A percentile compares a stretch with the other conserved stretches of the same genome.
Evolutionary conservation across 2,329 filamentous ascomycete genomes (phyloP).

Genomic region (Macrophomina tecta): DNA sequence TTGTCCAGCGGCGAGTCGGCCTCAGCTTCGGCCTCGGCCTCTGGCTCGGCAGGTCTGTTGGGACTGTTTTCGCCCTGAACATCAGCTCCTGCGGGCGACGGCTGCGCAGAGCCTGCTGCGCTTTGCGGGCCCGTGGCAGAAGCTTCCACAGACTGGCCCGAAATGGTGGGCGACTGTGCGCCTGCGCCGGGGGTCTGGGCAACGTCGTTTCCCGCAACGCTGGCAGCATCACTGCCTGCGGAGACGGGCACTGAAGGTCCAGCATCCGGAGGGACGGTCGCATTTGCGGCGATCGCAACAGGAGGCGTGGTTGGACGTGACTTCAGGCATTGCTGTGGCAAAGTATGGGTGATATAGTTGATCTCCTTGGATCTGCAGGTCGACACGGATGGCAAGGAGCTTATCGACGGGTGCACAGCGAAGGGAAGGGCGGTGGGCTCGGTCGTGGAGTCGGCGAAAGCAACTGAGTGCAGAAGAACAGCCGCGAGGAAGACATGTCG

Average conservation of each 20-base stretch:
- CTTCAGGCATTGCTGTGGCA: conserved; percentile 77
- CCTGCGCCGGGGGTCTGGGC: conserved; percentile 26
- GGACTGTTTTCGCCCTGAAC: background rate
- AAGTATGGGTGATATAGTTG: conserved; percentile 80
- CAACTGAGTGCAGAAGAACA: conserved; percentile 36
- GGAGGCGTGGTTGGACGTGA: conserved; percentile 58
- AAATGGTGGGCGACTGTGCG: background rate
- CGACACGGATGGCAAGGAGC: conserved; percentile 29
- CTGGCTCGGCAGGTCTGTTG: background rate
- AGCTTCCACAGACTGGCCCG: background rate
- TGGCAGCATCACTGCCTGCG: background rate
- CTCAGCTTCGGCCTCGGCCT: conserved; percentile 57
- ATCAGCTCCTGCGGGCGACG: conserved; percentile 22
- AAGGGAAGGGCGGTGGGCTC: conserved; percentile 30
- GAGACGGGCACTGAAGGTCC: background rate
- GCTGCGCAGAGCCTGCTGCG: conserved; percentile 18
- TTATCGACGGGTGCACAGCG: conserved; percentile 26
- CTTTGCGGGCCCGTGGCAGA: conserved; percentile 4
- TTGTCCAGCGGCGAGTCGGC: conserved; percentile 72
- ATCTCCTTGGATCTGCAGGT: conserved; percentile 66
- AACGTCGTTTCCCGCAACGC: conserved; percentile 25
- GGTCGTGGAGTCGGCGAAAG: conserved; percentile 19
- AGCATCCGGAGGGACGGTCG: conserved; percentile 11
- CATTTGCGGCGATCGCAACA: conserved; percentile 1
- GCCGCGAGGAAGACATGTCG: conserved; percentile 28